These are phyloP conservation scores for Microascus cirrosus DNA, from an alignment of 2,329 filamentous ascomycete genomes.

Conservation along the genomic window DNA sequence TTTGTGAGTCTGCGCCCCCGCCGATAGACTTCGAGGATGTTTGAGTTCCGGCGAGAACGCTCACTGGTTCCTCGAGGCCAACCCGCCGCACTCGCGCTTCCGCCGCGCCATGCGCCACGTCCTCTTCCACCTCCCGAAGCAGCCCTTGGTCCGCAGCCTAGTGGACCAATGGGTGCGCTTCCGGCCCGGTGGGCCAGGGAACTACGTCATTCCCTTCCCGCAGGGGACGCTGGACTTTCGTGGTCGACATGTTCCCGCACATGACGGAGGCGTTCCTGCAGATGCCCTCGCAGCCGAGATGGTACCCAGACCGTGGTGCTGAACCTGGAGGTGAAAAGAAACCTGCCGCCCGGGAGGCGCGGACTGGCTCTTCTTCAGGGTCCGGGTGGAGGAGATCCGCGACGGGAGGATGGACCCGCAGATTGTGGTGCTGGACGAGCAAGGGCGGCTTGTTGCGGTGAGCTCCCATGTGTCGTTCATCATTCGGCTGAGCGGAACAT, in stretches of 20 bases:
- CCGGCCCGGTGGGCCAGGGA: conserved; percentile 30
- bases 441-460: conserved; percentile 17
- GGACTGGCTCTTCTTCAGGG: conserved; percentile 60
- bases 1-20: background rate
- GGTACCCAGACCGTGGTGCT: conserved; percentile 70
- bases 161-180: conserved; percentile 58
- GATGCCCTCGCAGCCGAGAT: too few species aligned
- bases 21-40: background rate
- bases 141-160: conserved; percentile 5
- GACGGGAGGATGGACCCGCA: conserved; percentile 69
- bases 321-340: conserved; percentile 68
- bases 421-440: conserved; percentile 48
- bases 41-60: background rate
- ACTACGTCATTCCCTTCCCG: conserved; percentile 37
- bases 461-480: conserved; percentile 10
- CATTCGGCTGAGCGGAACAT: conserved; percentile 9
- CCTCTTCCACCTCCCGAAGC: background rate
- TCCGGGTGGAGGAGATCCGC: conserved; percentile 53
- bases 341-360: conserved; percentile 55
- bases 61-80: background rate
- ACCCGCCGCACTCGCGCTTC: background rate
- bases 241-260: conserved; percentile 31
- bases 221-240: conserved; percentile 50
- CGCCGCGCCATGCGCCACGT: background rate
- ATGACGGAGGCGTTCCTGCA: conserved; percentile 15